phyloP scores from a whole-genome alignment of 116 monocot species.

The Zostera marina region DNA sequence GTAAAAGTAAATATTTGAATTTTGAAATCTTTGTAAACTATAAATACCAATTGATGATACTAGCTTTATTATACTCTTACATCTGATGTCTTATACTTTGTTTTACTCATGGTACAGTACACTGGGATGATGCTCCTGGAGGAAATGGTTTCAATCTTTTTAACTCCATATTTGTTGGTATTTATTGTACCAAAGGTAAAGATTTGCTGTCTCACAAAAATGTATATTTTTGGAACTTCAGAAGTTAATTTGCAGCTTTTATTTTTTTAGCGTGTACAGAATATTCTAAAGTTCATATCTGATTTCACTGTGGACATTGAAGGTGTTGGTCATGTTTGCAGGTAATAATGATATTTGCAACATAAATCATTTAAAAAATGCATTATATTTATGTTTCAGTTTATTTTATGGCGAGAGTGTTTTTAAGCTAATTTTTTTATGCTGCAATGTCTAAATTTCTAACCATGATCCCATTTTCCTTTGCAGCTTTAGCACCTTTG shows the following conservation, averaged over 20 bases:
- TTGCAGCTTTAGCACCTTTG: conserved; percentile 71
- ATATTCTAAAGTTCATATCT: conserved; percentile 76
- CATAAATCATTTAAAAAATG: background rate
- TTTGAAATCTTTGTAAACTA: background rate
- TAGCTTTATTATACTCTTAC: conserved; percentile 20
- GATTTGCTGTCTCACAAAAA: background rate
- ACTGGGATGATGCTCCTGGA: conserved; percentile 75
- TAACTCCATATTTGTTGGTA: conserved; percentile 63
- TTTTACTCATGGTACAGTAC: conserved; percentile 29
- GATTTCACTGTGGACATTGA: conserved; percentile 81
- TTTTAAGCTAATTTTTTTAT: background rate
- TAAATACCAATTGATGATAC: background rate
- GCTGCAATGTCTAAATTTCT: background rate
- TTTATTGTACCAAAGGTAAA: conserved; percentile 72
- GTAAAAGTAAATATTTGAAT: background rate
- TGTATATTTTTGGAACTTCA: background rate
- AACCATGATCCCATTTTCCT: conserved; percentile 3
- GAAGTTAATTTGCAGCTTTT: background rate
- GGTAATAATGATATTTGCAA: conserved; percentile 22
- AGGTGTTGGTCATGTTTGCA: conserved; percentile 98
- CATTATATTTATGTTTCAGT: background rate
- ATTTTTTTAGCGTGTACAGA: conserved; percentile 48
- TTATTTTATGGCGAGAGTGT: background rate
- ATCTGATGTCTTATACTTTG: conserved; percentile 6
- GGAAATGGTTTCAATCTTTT: conserved; percentile 73